Evolutionary conservation across 2,329 filamentous ascomycete genomes (phyloP), one percentile per base, ranked within the genome.

Genomic region (Alternaria triticimaculans): DNA sequence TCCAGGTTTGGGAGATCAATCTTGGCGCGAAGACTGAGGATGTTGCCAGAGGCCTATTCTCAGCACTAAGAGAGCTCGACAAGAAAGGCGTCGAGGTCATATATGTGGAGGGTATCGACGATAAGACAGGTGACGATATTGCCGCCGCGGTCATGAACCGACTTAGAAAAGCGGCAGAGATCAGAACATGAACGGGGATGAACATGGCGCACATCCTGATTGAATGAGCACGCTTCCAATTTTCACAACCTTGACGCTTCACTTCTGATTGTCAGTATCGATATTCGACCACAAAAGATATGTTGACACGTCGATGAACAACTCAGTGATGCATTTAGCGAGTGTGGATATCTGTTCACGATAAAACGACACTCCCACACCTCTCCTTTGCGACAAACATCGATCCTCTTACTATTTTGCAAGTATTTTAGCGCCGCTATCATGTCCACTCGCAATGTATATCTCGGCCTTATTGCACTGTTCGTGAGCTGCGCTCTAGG

Each of bases 31-130:
- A 91, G 48, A 89, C 89, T 0, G 87, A 88, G 69, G 87, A 87
- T 30, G 94, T 99, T 71, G 95, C 96, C 2, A 89, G 94, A 71
- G 92, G 92, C 0, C 84, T 99, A 14, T 99, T 99, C 78, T 92
- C 93, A 12, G 92, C 93, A 2, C 83, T 99, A 58, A 86, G 96
- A 57, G 92, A 94, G 70, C 86, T 99, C 66, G 96, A 99, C 78
- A 88, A 90, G 72, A 85, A 89, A 66, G 87, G 89, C 28, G 93
- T 93, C 5, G 90, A 96, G 76, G 85, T 91, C 20, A 97, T 99
- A 56, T 92, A 94, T 71, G 93, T 98, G 11, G 96, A 99, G 78
- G 95, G 95, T 3, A 92, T 97, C 61, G 80, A 84, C 20, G 85
- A 88, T 64, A 91, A 92, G 58, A 71, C 77, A 63, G 88, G 91